Evolutionary conservation across 768 basidiomycete species (phyloP), one percentile per base, ranked within the genome.

Genomic region (Gloeopeniophorella convolvens): DNA sequence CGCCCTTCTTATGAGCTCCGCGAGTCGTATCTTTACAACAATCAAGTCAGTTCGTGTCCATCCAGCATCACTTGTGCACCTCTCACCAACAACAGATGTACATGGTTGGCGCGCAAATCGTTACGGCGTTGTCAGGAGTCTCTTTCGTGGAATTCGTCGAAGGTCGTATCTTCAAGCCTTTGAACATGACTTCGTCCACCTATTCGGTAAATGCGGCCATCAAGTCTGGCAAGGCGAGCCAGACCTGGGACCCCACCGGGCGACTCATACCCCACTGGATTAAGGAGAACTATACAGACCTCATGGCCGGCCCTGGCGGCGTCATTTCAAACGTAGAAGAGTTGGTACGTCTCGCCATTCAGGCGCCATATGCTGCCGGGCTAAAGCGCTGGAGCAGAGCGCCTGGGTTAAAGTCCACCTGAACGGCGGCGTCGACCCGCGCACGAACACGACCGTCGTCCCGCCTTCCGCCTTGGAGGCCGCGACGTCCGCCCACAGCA

Each of bases 291-390:
- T 5, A 37, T 3, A 57, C 48, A 5, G 58, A 60, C 1, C 39
- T 66, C 18, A 50, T 58, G 5, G 69, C 71, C 4, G 74, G 73
- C 5, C 51, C 74, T 0, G 74, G 68, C 2, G 75, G 73, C 1
- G 42, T 77, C n/a, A 70, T 75, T 26, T 72, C 74, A 15, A 73
- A 57, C 24, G 64, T 62, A 0, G 53, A 66, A 21, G 76, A 77
- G 30, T 65, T 77, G 68, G 75, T 71, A 26, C 9, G 70, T 56
- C 23, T 15, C 15, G 13, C 30, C n/a, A 20, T 5, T 34, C 7
- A 12, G 5, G 20, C 16, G 1, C 6, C 6, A 5, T 7, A 26
- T 20, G 20, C 10, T 42, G 32, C 12, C 23, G 5, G 35, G 23
- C 23, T 7, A 26, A 13, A 36, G 0, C 5, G 16, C 16, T 30